Evolutionary conservation across 129 eudicot genomes (phyloP), one percentile per base, ranked within the genome.

Genomic region (Chrysanthemum lavandulifolium): DNA sequence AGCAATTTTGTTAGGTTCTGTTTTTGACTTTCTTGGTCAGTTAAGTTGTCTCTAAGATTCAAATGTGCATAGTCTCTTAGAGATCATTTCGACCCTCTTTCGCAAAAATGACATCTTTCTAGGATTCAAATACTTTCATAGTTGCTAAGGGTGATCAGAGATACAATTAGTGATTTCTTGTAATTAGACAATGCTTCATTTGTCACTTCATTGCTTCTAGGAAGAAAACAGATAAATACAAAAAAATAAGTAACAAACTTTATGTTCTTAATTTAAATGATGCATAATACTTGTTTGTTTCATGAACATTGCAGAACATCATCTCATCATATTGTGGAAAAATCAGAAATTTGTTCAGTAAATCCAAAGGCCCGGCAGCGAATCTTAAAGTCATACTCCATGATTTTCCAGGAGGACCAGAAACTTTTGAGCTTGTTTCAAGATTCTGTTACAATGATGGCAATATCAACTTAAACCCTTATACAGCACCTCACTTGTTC

Each of bases 391-490:
- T 93, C 31, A 81, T 89, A 68, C 84, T 89, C 68, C 81, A 90
- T 47, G 98, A 87, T 67, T 93, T 93, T 14, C 98, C 98, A 0
- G 98, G 98, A 13, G 98, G 98, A 15, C 87, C 85, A 2, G 82
- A 76, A 75, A 73, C 77, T 74, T 93, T 93, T 43, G 98, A 89
- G 85, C 96, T 87, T 25, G 73, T 90, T 59, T 63, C 89, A 56
- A 87, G 98, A 73, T 93, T 93, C 77, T 93, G 96, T 81, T 93
- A 93, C 85, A 87, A 84, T 56, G 79, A 78, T 4, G 97, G 96
- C 49, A 82, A 74, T 25, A 76, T 83, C 51, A 73, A 68, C 13
- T 75, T 93, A 68, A 86, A 61, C 69, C 91, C 87, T 2, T 74
- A 64, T 4, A 86, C 83, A 21, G 63, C 86, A 2, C 61, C 77